phyloP scores from a whole-genome alignment of 2,329 filamentous ascomycete species.

The Amphichorda felina region DNA sequence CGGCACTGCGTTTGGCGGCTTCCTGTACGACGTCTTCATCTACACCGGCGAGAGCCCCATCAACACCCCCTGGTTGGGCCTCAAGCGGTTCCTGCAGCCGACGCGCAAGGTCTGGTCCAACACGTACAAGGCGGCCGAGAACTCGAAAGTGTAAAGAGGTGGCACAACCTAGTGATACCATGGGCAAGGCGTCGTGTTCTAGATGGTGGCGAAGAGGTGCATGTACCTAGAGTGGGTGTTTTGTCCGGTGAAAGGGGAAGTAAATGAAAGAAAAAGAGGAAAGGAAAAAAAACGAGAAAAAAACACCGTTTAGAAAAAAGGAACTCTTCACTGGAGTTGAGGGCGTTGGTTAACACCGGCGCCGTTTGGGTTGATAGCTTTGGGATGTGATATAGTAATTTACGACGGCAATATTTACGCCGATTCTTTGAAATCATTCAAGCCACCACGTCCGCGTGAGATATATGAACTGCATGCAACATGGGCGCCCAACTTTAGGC shows the following conservation, averaged over 20 bases:
- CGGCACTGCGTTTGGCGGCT: constrained; percentile 51
- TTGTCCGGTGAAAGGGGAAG: no score
- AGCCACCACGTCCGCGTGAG: no score
- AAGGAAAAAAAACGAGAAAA: not conserved
- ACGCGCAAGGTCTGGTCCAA: constrained; percentile 23
- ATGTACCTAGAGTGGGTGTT: no score
- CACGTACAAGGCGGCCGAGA: constrained; percentile 10
- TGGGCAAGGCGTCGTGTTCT: no score
- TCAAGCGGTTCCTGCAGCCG: constrained; percentile 35
- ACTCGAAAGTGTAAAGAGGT: constrained; percentile 3
- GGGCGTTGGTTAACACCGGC: not conserved
- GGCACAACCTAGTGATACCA: no score
- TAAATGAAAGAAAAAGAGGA: no score
- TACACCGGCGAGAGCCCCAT: constrained; percentile 61
- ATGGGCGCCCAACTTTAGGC: no score
- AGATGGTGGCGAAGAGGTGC: no score
- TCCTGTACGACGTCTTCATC: constrained; percentile 55
- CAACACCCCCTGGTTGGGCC: constrained; percentile 53
- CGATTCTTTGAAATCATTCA: no score
- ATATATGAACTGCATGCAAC: no score
- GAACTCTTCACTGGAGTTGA: not conserved
- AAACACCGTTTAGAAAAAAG: no score
- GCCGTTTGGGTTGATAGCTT: not conserved
- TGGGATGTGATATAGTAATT: not conserved
- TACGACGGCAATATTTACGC: not conserved